These are phyloP conservation scores for Pseudomicrostroma phylloplanum DNA, from an alignment of 1,284 basidiomycete genomes.

Conservation along the genomic window DNA sequence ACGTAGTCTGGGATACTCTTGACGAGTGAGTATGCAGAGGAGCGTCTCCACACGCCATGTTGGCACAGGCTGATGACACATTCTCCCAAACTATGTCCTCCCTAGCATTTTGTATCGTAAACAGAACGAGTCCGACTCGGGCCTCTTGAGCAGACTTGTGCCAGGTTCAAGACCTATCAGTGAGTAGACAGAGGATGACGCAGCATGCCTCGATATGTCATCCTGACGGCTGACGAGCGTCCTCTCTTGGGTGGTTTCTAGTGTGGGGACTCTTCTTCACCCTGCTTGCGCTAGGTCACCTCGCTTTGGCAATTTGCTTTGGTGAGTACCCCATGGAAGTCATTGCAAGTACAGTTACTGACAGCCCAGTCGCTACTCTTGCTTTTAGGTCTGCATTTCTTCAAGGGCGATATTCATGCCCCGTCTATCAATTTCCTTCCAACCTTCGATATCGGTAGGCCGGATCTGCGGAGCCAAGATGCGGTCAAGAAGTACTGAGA, in stretches of 20 bases:
- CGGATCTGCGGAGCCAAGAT: neutral
- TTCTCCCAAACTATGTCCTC: neutral
- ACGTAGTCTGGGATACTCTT: conserved; percentile 15
- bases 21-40: conserved; percentile 1
- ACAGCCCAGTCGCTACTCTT: neutral
- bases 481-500: neutral
- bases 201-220: no score
- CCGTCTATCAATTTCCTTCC: conserved; percentile 8
- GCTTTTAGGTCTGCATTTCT: conserved; percentile 10
- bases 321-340: no score
- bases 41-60: neutral
- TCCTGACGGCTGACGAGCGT: neutral
- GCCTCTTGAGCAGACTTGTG: conserved; percentile 1
- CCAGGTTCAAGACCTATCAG: neutral
- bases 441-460: conserved; percentile 4
- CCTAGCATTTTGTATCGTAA: conserved; percentile 12
- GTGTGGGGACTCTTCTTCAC: conserved; percentile 13
- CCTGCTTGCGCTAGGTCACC: conserved; percentile 5
- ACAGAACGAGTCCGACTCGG: conserved; percentile 15
- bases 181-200: neutral
- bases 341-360: conserved; percentile 2
- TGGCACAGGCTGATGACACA: neutral
- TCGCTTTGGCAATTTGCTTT: neutral
- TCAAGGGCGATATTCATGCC: conserved; percentile 7
- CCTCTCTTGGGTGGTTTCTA: neutral